These are phyloP conservation scores for Ophiostoma himal-ulmi DNA, from an alignment of 2,329 filamentous ascomycete species.

Conservation along the genomic window DNA sequence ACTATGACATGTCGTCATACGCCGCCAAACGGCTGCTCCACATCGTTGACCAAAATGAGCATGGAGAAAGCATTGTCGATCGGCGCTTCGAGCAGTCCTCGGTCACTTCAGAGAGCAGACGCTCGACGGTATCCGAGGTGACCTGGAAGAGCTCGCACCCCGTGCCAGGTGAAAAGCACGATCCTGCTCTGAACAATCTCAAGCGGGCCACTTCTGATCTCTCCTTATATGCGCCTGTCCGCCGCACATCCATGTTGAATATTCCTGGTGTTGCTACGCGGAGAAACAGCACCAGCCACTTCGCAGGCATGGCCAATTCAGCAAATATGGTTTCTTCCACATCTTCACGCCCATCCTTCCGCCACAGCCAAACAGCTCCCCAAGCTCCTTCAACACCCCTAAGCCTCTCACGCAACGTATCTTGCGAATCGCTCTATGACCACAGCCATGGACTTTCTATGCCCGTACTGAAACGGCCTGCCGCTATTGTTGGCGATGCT, in stretches of 20 bases:
- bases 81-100: constrained; percentile 31
- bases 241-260: constrained; percentile 44
- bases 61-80: constrained; percentile 26
- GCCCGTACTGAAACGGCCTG: constrained; percentile 26
- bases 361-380: constrained; percentile 29
- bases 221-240: constrained; percentile 43
- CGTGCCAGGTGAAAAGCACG: constrained; percentile 24
- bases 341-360: constrained; percentile 31
- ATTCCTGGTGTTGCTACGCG: constrained; percentile 48
- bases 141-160: constrained; percentile 38
- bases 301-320: neutral
- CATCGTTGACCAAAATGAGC: neutral
- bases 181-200: constrained; percentile 29
- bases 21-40: constrained; percentile 40
- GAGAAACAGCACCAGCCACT: constrained; percentile 28
- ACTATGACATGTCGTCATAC: constrained; percentile 42
- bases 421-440: neutral
- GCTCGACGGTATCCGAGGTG: constrained; percentile 32
- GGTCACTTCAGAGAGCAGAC: constrained; percentile 34
- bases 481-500: neutral
- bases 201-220: constrained; percentile 43
- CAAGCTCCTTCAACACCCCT: constrained; percentile 36
- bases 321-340: neutral
- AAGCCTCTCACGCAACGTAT: constrained; percentile 35
- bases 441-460: constrained; percentile 32